phyloP scores from a whole-genome alignment of 129 eudicot species.

The Pulicaria dysenterica region DNA sequence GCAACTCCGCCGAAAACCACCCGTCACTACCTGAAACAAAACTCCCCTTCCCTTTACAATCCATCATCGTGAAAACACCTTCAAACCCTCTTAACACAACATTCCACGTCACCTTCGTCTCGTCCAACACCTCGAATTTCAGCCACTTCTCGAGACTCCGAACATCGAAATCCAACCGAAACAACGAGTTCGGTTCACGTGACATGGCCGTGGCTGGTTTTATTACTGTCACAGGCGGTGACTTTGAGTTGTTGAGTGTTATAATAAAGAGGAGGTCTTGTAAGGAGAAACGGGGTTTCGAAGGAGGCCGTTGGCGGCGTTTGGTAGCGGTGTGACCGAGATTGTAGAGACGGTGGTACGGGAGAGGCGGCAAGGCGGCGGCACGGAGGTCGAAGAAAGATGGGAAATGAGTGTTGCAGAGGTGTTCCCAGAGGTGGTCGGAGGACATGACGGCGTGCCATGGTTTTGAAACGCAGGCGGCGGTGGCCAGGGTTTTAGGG shows the following conservation, averaged over 20 bases:
- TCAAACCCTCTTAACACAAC: conserved; percentile 56
- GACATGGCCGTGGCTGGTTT: conserved; percentile 38
- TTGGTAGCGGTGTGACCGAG: conserved; percentile 46
- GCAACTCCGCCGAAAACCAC: conserved; percentile 81
- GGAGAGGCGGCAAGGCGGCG: conserved; percentile 33
- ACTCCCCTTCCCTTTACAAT: conserved; percentile 59
- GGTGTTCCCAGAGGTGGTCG: conserved; percentile 74
- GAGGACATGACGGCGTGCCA: conserved; percentile 67
- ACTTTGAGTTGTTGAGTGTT: conserved; percentile 34
- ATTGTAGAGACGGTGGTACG: conserved; percentile 51
- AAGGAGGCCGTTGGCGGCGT: conserved; percentile 49
- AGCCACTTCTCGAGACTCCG: conserved; percentile 3
- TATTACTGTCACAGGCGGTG: conserved; percentile 27
- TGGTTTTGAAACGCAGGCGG: conserved; percentile 57
- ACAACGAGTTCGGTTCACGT: conserved; percentile 35
- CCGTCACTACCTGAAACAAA: conserved; percentile 57
- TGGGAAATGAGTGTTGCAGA: conserved; percentile 56
- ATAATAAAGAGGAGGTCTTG: conserved; percentile 45
- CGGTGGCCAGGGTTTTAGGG: conserved; percentile 62
- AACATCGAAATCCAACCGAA: conserved; percentile 58
- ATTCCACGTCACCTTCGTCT: conserved; percentile 59
- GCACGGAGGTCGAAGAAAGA: conserved; percentile 53
- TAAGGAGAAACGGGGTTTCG: conserved; percentile 46
- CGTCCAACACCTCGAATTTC: conserved; percentile 39
- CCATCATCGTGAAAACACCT: conserved; percentile 69